Evolutionary conservation across 345 rosid genomes (phyloP).

Genomic region (Ceriops zippeliana): DNA sequence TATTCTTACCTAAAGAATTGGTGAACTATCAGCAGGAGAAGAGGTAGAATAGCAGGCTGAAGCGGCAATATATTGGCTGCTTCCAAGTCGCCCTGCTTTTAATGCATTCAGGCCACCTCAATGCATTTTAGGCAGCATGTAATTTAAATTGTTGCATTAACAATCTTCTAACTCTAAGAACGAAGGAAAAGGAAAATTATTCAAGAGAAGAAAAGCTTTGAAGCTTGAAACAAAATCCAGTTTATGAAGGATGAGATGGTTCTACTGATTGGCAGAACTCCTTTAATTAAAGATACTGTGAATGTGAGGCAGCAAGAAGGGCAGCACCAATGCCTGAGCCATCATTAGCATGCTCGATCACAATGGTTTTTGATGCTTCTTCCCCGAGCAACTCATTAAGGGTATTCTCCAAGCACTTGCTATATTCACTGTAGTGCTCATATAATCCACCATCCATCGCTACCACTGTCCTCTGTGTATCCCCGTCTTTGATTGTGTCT

Average conservation of each 20-base stretch:
- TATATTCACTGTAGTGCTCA: conserved; percentile 62
- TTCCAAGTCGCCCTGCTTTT: conserved; percentile 13
- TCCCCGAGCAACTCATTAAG: conserved; percentile 62
- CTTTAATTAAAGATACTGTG: conserved; percentile 35
- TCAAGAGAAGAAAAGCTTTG: not conserved
- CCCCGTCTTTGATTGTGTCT: conserved; percentile 52
- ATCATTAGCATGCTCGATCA: conserved; percentile 51
- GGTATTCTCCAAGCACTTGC: conserved; percentile 55
- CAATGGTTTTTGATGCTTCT: conserved; percentile 45
- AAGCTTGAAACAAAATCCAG: not conserved
- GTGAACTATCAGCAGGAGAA: conserved; percentile 6
- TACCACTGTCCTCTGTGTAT: conserved; percentile 50
- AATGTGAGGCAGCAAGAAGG: conserved; percentile 71
- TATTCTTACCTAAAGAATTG: conserved; percentile 11
- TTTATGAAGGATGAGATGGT: not conserved
- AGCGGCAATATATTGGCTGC: conserved; percentile 7
- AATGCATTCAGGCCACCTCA: conserved; percentile 2
- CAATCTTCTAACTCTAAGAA: conserved; percentile 9
- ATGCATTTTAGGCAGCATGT: not conserved
- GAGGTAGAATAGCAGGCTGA: conserved; percentile 2
- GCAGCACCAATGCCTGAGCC: conserved; percentile 88
- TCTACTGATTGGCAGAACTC: not conserved
- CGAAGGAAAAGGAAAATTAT: not conserved
- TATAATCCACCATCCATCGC: conserved; percentile 82
- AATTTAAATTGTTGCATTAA: conserved; percentile 7